Evolutionary conservation across 345 rosid genomes (phyloP).

Genomic region (Acer saccharum): DNA sequence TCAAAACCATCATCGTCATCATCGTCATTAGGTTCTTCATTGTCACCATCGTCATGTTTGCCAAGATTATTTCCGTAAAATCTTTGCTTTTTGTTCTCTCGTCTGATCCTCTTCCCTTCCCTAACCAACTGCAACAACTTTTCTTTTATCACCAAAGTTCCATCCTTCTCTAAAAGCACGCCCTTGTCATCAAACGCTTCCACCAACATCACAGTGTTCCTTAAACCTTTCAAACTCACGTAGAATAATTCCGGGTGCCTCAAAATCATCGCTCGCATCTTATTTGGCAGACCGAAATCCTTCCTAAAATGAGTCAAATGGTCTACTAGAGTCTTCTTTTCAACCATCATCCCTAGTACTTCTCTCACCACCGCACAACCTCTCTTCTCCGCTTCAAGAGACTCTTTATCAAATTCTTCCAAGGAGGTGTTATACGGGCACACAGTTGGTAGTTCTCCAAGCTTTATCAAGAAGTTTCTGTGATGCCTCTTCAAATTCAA

Average conservation of each 20-base stretch:
- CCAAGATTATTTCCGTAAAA: conserved; percentile 5
- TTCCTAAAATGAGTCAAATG: conserved; percentile 90
- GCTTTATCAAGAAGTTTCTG: conserved; percentile 59
- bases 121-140: conserved; percentile 58
- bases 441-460: conserved; percentile 59
- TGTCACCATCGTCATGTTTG: conserved; percentile 13
- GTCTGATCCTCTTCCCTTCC: conserved; percentile 70
- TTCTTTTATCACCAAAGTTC: conserved; percentile 47
- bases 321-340: conserved; percentile 75
- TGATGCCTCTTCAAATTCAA: conserved; percentile 71
- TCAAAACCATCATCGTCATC: conserved; percentile 71
- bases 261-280: conserved; percentile 67
- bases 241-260: conserved; percentile 91
- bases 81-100: conserved; percentile 49
- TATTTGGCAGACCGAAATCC: conserved; percentile 71
- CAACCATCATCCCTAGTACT: conserved; percentile 68
- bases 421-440: conserved; percentile 62
- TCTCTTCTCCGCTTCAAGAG: conserved; percentile 80
- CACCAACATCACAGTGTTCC: conserved; percentile 74
- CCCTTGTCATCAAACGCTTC: conserved; percentile 77
- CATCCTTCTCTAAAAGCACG: conserved; percentile 60
- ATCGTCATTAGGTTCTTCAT: conserved; percentile 20
- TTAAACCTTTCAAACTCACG: conserved; percentile 73
- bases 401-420: conserved; percentile 51
- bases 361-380: conserved; percentile 77